Conservation (phyloP, 805 yeast genomes). For the Jamesozyma rosinii region DNA sequence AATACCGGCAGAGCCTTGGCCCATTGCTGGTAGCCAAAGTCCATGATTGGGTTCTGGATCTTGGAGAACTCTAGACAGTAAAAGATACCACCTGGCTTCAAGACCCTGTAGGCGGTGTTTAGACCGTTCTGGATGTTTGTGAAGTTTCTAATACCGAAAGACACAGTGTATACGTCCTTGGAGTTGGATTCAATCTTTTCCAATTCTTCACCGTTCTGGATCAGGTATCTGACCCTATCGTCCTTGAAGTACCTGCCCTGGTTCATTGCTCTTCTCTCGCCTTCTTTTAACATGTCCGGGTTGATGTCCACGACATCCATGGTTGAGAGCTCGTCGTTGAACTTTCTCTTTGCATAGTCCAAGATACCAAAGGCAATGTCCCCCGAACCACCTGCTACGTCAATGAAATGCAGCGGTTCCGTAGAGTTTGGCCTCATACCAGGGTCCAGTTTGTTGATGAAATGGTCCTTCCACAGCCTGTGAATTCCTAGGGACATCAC, state of each 20-base stretch:
- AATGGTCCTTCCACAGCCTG: slow-evolving; percentile 88
- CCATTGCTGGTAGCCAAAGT: slow-evolving; percentile 74
- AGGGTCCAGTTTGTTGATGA: slow-evolving; percentile 80
- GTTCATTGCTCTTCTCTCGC: slow-evolving; percentile 61
- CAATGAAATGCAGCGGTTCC: slow-evolving; percentile 76
- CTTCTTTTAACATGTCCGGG: slow-evolving; percentile 91
- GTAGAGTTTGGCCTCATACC: slow-evolving; percentile 79
- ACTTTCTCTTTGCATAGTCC: slow-evolving; percentile 77
- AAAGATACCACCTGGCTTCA: slow-evolving; percentile 95
- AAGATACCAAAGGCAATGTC: slow-evolving; percentile 93
- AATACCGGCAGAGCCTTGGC: slow-evolving; percentile 81
- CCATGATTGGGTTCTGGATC: slow-evolving; percentile 70
- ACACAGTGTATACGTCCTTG: slow-evolving; percentile 91
- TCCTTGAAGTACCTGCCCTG: slow-evolving; percentile 46
- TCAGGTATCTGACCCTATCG: slow-evolving; percentile 64
- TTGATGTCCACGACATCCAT: slow-evolving; percentile 94
- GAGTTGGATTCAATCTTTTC: slow-evolving; percentile 78
- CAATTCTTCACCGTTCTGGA: slow-evolving; percentile 86
- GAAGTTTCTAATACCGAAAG: slow-evolving; percentile 95
- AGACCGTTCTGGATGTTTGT: slow-evolving; percentile 91
- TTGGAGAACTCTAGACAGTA: slow-evolving; percentile 94
- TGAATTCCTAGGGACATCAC: slow-evolving; percentile 95
- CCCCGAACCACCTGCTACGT: slow-evolving; percentile 98
- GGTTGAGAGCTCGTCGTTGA: slow-evolving; percentile 62
- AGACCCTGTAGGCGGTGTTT: slow-evolving; percentile 88